Percentiles rank a stretch among this genome's conserved stretches.
Evolutionary conservation across 805 yeast species (phyloP).

Genomic region (Komagataella populi): DNA sequence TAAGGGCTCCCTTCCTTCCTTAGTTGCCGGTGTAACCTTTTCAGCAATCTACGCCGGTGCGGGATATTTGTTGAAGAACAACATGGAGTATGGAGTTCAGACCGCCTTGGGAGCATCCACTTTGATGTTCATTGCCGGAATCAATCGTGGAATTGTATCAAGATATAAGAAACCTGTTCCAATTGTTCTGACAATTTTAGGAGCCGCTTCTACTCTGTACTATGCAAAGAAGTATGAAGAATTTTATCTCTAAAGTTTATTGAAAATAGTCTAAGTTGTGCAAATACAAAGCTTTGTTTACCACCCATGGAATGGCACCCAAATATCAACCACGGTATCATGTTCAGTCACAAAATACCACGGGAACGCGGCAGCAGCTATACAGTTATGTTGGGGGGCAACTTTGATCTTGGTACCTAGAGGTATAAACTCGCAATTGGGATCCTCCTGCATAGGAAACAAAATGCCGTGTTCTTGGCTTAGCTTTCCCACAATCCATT

Average conservation of each 20-base stretch:
- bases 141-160: constrained; percentile 45
- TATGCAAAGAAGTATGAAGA: constrained; percentile 66
- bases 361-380: constrained; percentile 48
- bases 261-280: not conserved
- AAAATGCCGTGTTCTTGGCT: constrained; percentile 76
- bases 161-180: constrained; percentile 67
- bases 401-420: constrained; percentile 41
- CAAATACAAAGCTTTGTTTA: constrained; percentile 3
- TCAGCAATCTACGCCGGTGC: constrained; percentile 50
- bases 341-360: constrained; percentile 43
- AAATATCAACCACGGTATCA: constrained; percentile 40
- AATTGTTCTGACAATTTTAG: constrained; percentile 44
- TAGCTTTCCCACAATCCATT: constrained; percentile 55
- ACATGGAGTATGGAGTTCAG: constrained; percentile 72
- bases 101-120: constrained; percentile 63
- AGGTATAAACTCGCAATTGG: constrained; percentile 26
- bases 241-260: constrained; percentile 28
- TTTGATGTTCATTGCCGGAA: constrained; percentile 54
- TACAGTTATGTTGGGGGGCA: constrained; percentile 63
- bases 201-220: constrained; percentile 49
- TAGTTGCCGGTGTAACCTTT: constrained; percentile 60
- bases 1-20: constrained; percentile 67
- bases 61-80: constrained; percentile 61
- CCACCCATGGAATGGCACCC: constrained; percentile 52
- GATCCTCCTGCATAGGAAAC: constrained; percentile 23